Percentiles rank a stretch among this genome's conserved stretches.
Conservation (phyloP, 202 grass and related monocot genomes). For the Hordeum pubiflorum region DNA sequence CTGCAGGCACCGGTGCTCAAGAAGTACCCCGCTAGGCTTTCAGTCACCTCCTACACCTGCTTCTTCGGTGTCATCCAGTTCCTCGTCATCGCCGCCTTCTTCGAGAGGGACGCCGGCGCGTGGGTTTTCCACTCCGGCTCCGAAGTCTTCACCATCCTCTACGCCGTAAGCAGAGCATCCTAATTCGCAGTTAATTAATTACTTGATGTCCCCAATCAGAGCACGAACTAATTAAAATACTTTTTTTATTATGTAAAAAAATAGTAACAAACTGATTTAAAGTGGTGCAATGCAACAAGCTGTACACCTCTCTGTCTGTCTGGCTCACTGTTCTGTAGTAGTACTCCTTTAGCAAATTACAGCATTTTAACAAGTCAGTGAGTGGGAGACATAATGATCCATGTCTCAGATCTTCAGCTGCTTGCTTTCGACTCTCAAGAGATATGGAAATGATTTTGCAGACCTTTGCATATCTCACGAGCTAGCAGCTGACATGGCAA, state of each 20-base stretch:
- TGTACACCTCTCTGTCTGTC: background rate
- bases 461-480: background rate
- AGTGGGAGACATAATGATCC: background rate
- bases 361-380: background rate
- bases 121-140: conserved; percentile 86
- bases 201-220: background rate
- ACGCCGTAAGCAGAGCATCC: conserved; percentile 46
- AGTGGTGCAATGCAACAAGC: background rate
- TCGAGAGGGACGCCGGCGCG: conserved; percentile 72
- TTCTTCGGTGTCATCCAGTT: conserved; percentile 99
- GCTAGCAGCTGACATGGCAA: background rate
- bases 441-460: background rate
- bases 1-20: conserved; percentile 91
- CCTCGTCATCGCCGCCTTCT: conserved; percentile 85
- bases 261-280: background rate
- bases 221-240: background rate
- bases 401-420: background rate
- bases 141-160: conserved; percentile 92
- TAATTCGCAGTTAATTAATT: too few relatives aligned
- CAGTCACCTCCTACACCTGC: conserved; percentile 95
- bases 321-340: background rate
- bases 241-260: too few relatives aligned
- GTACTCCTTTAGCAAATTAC: background rate
- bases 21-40: conserved; percentile 82
- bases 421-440: background rate